phyloP scores from a whole-genome alignment of 257 asterid species.

The Anisodus acutangulus region DNA sequence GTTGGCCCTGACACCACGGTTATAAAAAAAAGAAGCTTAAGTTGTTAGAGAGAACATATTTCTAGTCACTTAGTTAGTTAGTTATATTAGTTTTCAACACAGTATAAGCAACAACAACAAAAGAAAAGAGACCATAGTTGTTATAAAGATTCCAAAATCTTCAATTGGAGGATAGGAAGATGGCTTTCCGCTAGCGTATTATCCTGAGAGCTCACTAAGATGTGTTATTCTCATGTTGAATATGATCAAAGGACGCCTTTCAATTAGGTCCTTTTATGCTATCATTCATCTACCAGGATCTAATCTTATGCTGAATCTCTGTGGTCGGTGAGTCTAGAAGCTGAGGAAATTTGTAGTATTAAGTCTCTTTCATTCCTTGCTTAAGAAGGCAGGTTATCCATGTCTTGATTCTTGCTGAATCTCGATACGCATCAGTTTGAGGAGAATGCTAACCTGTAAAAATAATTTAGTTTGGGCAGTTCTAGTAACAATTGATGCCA shows the following conservation, averaged over 20 bases:
- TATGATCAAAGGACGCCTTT: constrained; percentile 11
- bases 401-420: constrained; percentile 8
- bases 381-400: constrained; percentile 1
- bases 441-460: neutral
- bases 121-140: neutral
- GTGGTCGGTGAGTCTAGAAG: neutral
- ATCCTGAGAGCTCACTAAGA: neutral
- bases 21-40: neutral
- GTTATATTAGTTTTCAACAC: neutral
- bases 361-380: neutral
- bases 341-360: neutral
- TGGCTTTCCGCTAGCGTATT: neutral
- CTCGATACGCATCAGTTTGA: constrained; percentile 15
- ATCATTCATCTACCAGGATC: neutral
- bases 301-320: constrained; percentile 10
- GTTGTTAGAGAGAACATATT: neutral
- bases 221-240: constrained; percentile 21
- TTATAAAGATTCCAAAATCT: neutral
- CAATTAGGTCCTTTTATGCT: neutral
- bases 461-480: constrained; percentile 10
- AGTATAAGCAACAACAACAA: neutral
- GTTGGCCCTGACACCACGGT: no score
- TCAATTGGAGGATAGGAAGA: constrained; percentile 19
- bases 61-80: neutral
- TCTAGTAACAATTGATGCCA: constrained; percentile 16